Base-by-base conservation (phyloP, 768 basidiomycete species). In the Suillus sp. region DNA sequence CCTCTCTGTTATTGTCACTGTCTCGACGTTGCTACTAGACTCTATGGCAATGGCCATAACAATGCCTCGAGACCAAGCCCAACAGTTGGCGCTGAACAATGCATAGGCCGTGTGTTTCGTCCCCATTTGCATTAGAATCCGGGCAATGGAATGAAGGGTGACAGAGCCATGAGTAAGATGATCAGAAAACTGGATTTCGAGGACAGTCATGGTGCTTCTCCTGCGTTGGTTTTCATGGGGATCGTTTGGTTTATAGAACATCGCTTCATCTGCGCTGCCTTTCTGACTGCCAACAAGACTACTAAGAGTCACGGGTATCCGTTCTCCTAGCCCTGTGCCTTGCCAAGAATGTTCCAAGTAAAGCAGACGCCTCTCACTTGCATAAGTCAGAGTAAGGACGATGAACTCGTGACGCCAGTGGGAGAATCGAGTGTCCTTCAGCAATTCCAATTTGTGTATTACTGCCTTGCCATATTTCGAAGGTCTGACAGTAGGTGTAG, bases 51-150 rank as follows among this genome's bases (percentile, higher is more conserved):
- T 18, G 35, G 37, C 25, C 55, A 56, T 11, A 27, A 20, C 55
- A 18, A 56, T 38, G 13, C 37, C 22, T 56, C 55, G 55, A 56
- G 55, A 56, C 55, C 55, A 56, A 18, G 55, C 55, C 55, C 55
- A 56, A 25, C 55, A 56, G 5, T 56, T 56, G 25, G 55, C 55
- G 27, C 55, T 56, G 25, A 56, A 56, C 16, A 56, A 56, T 1
- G 55, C 55, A 38, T 56, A 56, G 22, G 55, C 55, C 6, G 10
- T 4, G 38, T 56, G 55, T 27, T 56, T 25, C 16, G 7, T 38
- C 2, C 55, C 55, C 2, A 27, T 10, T 20, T 56, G 55, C 22
- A 16, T 38, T 16, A 56, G 37, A 56, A 56, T 38, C 18, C 25
- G 37, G 16, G 55, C 55, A 38, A 56, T 38, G 9, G 16, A 38